Base-by-base conservation (phyloP, 208 protist genomes). In the Trypanosomatidae sp. region DNA sequence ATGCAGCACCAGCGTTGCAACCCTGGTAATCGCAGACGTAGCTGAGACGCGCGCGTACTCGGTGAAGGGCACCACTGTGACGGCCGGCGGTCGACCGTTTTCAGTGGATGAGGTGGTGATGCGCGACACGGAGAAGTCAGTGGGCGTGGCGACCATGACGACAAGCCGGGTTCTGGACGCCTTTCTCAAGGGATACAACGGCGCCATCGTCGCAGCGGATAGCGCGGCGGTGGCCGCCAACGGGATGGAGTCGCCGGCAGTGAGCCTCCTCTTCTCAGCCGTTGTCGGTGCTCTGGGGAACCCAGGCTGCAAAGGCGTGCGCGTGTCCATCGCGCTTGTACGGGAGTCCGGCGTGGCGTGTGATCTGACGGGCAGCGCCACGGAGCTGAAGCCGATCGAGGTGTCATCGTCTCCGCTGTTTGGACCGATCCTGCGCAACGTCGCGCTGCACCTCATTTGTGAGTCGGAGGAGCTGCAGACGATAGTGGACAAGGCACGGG, bases 181-280 rank as follows among this genome's bases (percentile, higher is more conserved):
- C 50, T 92, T 87, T 56, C 22, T 83, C 28, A 75, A 82, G 19
- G 88, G 88, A 65, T 85, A 79, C 76, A 92, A 89, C 80, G 82
- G 76, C 12, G 79, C 80, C 25, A 39, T 92, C 28, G 39, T 92
- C 53, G 53, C 76, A 7, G 66, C 71, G 4, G 82, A 88, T 71
- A 83, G 75, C 77, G 39, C 50, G 22, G 64, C 66, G 7, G 33
- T 80, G 43, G 69, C 72, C n/a, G 55, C 62, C 13, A 74, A 75
- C 66, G 66, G 64, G 1, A 81, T 83, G 64, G 80, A 80, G 58
- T 76, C 81, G 19, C 73, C 78, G 22, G 52, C 68, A 25, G 67
- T 84, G 73, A 36, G 41, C 15, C 56, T 79, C 30, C 62, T 86
- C 46, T 36, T 46, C 43, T 62, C 82, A 17, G 83, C 80, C 46